Evolutionary conservation across 2,329 filamentous ascomycete species (phyloP), one percentile per base, ranked within the genome.

Genomic region (Trichophyton benhamiae): DNA sequence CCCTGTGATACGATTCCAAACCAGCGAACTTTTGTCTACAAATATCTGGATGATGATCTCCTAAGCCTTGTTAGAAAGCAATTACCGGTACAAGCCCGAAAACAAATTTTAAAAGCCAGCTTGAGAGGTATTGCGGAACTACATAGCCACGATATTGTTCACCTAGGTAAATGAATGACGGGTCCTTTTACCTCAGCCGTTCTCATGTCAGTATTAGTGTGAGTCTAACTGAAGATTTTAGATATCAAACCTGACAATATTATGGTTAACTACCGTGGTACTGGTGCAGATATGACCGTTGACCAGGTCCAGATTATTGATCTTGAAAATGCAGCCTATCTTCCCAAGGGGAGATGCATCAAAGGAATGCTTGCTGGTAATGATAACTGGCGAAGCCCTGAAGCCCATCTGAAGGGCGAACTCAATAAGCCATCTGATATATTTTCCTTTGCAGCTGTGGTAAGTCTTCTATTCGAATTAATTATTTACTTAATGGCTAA

Each of bases 21-120:
- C 13, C 68, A 75, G 66, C 72, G 69, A 41, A 76, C 78, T 69
- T 76, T 79, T 61, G 74, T 77, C 61, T 79, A 77, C 64, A 73
- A 73, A 63, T 78, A 77, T 67, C 66, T 78, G 64, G 72, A 70
- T 6, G 72, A 76, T 58, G 69, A 78, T 66, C 70, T 78, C 22
- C 72, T 79, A 59, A 70, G 70, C 63, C 72, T 79, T 62, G 74
- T 70, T 60, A 74, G 74, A 66, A 75, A 74, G 64, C 69, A 73
- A 36, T 63, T 78, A n/a, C 66, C 75, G 6, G 61, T 75, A 22
- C 60, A 66, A 57, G 65, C 72, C 7, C 71, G 72, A 55, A 79
- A 78, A 67, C 69, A 72, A 60, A 73, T 79, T 55, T 69, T 80
- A n/a, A 74, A 75, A 62, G 72, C 75, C 62, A 72, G 74, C 46